Evolutionary conservation across 306 rosid genomes (phyloP).

Genomic region (Corylus avellana): DNA sequence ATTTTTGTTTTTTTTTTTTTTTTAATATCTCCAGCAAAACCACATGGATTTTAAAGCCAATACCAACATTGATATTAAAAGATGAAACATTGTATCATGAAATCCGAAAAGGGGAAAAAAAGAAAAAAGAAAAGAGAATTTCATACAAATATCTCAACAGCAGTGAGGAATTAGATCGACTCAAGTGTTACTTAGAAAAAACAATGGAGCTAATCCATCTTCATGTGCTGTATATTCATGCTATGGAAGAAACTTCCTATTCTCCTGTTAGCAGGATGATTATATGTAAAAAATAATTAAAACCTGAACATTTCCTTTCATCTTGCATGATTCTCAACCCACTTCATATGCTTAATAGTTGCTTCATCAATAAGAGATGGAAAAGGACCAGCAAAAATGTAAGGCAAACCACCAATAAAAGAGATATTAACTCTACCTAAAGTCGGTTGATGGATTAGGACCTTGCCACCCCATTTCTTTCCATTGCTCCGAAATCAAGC

Average conservation of each 20-base stretch:
- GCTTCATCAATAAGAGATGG: background rate
- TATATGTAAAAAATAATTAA: background rate
- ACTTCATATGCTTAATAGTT: background rate
- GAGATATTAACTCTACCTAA: constrained; percentile 49
- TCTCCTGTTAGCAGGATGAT: background rate
- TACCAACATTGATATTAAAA: background rate
- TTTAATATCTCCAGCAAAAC: background rate
- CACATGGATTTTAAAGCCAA: background rate
- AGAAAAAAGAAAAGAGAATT: background rate
- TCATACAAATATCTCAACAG: background rate
- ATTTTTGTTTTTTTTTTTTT: background rate
- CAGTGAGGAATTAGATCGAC: background rate
- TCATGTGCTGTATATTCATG: background rate
- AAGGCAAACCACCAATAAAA: background rate
- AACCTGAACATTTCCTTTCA: background rate
- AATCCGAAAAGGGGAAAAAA: background rate
- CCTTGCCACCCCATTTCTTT: constrained; percentile 99
- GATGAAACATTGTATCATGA: background rate
- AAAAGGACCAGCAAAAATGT: background rate
- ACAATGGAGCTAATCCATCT: background rate
- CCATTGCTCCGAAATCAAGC: constrained; percentile 92
- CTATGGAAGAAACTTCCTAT: background rate
- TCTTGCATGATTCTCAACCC: background rate
- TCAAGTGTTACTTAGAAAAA: background rate
- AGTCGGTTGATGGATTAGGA: constrained; percentile 94